Evolutionary conservation across 805 yeast species (phyloP).

Genomic region (Candida methanosorbosa): DNA sequence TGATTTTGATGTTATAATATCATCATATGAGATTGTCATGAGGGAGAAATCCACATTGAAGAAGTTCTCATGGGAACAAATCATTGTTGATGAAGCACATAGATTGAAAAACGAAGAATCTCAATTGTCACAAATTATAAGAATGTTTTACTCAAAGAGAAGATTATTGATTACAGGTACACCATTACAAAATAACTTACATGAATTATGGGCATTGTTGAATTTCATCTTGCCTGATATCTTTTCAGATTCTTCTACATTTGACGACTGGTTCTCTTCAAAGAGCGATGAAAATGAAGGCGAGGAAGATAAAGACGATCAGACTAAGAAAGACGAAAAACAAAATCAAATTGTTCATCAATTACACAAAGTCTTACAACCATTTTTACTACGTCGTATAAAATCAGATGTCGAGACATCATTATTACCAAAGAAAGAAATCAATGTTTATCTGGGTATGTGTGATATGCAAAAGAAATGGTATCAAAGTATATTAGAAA

Average conservation of each 20-base stretch:
- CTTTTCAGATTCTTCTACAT: conserved; percentile 62
- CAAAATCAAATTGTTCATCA: conserved; percentile 49
- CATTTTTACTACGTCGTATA: conserved; percentile 67
- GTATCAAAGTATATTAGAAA: conserved; percentile 70
- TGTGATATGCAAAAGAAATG: conserved; percentile 71
- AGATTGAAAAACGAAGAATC: conserved; percentile 74
- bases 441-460: conserved; percentile 68
- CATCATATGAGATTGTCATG: conserved; percentile 72
- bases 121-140: conserved; percentile 60
- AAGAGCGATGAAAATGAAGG: conserved; percentile 22
- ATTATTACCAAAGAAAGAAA: conserved; percentile 64
- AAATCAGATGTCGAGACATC: conserved; percentile 79
- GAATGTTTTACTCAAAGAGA: conserved; percentile 63
- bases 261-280: conserved; percentile 65
- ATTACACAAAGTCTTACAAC: conserved; percentile 66
- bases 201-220: conserved; percentile 74
- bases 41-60: conserved; percentile 59
- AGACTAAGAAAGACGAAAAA: conserved; percentile 5
- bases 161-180: conserved; percentile 75
- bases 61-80: conserved; percentile 69
- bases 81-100: conserved; percentile 77
- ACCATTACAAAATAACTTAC: conserved; percentile 71
- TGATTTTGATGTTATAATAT: conserved; percentile 63
- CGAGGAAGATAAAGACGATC: conserved; percentile 26
- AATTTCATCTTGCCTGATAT: conserved; percentile 75